These are phyloP conservation scores for Salix caprea DNA, from an alignment of 345 rosid species.

Conservation along the genomic window DNA sequence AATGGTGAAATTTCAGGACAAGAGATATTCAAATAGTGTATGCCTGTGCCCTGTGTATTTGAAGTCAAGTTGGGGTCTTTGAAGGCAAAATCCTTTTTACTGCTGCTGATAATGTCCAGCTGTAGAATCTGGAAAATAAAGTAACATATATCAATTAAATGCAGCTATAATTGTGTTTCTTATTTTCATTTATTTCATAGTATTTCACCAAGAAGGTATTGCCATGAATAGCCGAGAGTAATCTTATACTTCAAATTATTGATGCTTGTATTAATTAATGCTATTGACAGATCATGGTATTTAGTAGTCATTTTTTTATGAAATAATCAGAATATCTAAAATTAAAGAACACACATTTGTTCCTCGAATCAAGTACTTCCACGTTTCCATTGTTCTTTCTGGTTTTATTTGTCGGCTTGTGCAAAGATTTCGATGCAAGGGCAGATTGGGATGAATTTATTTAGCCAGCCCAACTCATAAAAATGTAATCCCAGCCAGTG, in stretches of 20 bases:
- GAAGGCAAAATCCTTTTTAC: slow-evolving; percentile 2
- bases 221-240: background rate
- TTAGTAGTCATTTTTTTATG: background rate
- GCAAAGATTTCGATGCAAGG: background rate
- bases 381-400: background rate
- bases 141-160: background rate
- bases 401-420: background rate
- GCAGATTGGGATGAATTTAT: slow-evolving; percentile 7
- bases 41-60: background rate
- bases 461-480: slow-evolving; percentile 11
- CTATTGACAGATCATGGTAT: background rate
- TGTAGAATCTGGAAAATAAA: slow-evolving; percentile 9
- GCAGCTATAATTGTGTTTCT: background rate
- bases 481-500: slow-evolving; percentile 1
- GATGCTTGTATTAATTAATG: background rate
- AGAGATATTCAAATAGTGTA: background rate
- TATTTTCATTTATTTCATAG: background rate
- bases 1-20: background rate
- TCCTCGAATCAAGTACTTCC: background rate
- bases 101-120: slow-evolving; percentile 10
- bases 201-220: background rate
- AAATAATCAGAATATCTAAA: background rate
- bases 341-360: background rate
- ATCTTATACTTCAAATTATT: background rate
- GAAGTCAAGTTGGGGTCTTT: slow-evolving; percentile 8